Evolutionary conservation across 2,329 filamentous ascomycete species (phyloP), one percentile per base, ranked within the genome.

Genomic region (Fusarium sp.): DNA sequence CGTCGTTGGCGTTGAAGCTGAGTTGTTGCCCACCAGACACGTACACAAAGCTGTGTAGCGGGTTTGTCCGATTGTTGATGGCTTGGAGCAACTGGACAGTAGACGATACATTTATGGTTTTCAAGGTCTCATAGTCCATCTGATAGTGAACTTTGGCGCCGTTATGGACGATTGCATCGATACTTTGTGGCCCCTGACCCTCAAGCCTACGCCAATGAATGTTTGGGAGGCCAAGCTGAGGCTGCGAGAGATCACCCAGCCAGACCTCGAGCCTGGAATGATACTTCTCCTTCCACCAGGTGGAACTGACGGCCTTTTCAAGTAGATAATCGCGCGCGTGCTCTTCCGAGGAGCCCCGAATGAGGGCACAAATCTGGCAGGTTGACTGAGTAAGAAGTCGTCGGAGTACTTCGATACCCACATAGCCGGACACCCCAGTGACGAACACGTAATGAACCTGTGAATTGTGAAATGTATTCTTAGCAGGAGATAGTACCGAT

Each of bases 41-140:
- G 35, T 26, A 45, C 31, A 35, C 43, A 35, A 45, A 9, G 4
- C 43, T 45, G 12, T 34, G 31, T 12, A 45, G 31, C 2, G 31
- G 13, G 3, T 26, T 26, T 28, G 13, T 1, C 19, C 31, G 43
- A 31, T 26, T 45, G 43, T 35, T 35, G 31, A 35, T 35, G 6
- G 43, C 43, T 45, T 45, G 43, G 31, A 45, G 43, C 12, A 45
- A 25, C 22, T 45, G 31, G 6, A 26, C 31, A 45, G 43, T 45
- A 19, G 43, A 45, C 25, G 31, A 26, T 10, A 35, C 31, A n/a
- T 46, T 46, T 3, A 24, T 46, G 32, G 31, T 31, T 3, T 46
- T 46, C 31, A 36, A n/a, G 8, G 31, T 36, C 24, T 45, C 44
- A 10, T 46, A 35, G 24, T 35, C 44, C 44, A 36, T 36, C 2